These are phyloP conservation scores for Argentina anserina DNA, from an alignment of 306 rosid species.

Conservation along the genomic window DNA sequence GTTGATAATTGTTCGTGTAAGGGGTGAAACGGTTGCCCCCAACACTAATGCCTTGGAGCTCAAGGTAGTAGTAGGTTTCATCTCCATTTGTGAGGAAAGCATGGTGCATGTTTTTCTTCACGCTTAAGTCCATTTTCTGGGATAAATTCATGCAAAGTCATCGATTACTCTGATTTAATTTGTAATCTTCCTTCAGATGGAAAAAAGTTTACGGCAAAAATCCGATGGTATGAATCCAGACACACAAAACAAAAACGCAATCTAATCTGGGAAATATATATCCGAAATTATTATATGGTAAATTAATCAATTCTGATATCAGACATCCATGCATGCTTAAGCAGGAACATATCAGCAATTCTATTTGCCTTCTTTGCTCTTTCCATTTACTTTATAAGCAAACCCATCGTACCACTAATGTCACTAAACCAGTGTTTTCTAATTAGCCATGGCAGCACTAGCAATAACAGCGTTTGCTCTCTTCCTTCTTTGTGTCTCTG, in stretches of 20 bases:
- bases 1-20: not conserved
- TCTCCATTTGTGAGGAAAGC: conserved; percentile 4
- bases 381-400: not conserved
- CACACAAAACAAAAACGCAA: not conserved
- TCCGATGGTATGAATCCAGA: not conserved
- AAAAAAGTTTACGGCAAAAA: not conserved
- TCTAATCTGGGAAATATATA: not conserved
- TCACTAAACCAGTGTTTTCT: not conserved
- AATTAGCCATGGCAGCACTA: not conserved
- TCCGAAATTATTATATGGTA: not conserved
- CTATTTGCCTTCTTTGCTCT: not conserved
- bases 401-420: not conserved
- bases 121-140: too few relatives aligned
- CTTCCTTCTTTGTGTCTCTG: not conserved
- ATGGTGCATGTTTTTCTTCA: too few relatives aligned
- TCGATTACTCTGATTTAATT: too few relatives aligned
- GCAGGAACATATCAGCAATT: not conserved
- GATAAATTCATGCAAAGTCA: too few relatives aligned
- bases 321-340: not conserved
- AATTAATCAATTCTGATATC: not conserved
- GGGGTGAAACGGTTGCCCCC: not conserved
- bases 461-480: not conserved
- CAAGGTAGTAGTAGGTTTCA: conserved; percentile 13
- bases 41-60: conserved; percentile 12
- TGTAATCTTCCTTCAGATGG: too few relatives aligned